These are phyloP conservation scores for Colletotrichum tofieldiae DNA, from an alignment of 2,329 filamentous ascomycete genomes.

Conservation along the genomic window DNA sequence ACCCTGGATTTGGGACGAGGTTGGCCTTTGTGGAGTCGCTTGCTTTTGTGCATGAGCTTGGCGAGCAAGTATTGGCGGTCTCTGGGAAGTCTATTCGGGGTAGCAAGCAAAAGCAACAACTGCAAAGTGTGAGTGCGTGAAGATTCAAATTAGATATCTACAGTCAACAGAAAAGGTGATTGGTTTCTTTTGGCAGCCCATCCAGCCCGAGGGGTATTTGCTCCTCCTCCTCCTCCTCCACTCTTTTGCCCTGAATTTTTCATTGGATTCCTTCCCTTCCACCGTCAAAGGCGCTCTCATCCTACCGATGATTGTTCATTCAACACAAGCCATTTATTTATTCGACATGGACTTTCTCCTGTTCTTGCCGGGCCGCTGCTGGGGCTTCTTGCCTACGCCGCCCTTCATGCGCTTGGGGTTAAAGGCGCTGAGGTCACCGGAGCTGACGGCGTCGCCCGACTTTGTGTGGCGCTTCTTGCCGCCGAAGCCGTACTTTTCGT, in stretches of 20 bases:
- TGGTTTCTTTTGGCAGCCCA: not conserved
- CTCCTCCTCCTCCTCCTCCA: slow-evolving; percentile 18
- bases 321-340: slow-evolving; percentile 19
- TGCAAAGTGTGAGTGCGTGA: not conserved
- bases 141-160: slow-evolving; percentile 15
- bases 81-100: not conserved
- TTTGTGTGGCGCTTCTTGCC: slow-evolving; percentile 95
- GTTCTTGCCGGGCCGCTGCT: slow-evolving; percentile 65
- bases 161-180: slow-evolving; percentile 2
- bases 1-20: not conserved
- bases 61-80: not conserved
- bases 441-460: slow-evolving; percentile 90
- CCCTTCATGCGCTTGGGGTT: slow-evolving; percentile 90
- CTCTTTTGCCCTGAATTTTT: not conserved
- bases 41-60: not conserved
- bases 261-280: not conserved
- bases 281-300: too few relatives aligned
- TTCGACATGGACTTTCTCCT: slow-evolving; percentile 63
- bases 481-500: slow-evolving; percentile 94
- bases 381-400: slow-evolving; percentile 55
- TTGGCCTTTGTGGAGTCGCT: not conserved
- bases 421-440: slow-evolving; percentile 85
- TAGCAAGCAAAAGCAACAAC: not conserved
- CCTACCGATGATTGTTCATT: not conserved
- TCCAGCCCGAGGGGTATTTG: slow-evolving; percentile 23